Evolutionary conservation across 2,329 filamentous ascomycete species (phyloP).

Genomic region (Curvularia lunata): DNA sequence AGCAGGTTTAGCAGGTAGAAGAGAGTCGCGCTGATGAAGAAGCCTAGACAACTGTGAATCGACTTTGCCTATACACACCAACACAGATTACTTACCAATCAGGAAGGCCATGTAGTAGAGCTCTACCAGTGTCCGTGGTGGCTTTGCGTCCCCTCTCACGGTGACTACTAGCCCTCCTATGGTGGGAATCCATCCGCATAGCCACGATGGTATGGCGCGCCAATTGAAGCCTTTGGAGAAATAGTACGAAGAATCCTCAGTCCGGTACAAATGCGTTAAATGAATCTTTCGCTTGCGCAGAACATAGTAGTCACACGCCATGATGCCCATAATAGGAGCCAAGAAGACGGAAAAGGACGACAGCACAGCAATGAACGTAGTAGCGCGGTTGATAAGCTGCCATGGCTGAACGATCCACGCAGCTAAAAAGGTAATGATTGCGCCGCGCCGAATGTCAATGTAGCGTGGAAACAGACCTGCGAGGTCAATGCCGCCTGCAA

Average conservation of each 20-base stretch:
- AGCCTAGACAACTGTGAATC: slow-evolving; percentile 38
- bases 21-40: slow-evolving; percentile 47
- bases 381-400: slow-evolving; percentile 48
- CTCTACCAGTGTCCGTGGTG: slow-evolving; percentile 50
- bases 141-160: slow-evolving; percentile 40
- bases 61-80: not conserved
- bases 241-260: slow-evolving; percentile 50
- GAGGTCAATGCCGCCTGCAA: slow-evolving; percentile 47
- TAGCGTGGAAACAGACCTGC: slow-evolving; percentile 45
- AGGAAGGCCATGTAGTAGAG: slow-evolving; percentile 59
- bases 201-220: slow-evolving; percentile 53
- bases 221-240: slow-evolving; percentile 55
- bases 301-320: slow-evolving; percentile 50
- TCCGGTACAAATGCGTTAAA: slow-evolving; percentile 49
- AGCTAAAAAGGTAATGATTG: slow-evolving; percentile 46
- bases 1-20: slow-evolving; percentile 48
- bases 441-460: slow-evolving; percentile 45
- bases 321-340: slow-evolving; percentile 50
- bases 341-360: slow-evolving; percentile 54
- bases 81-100: slow-evolving; percentile 41
- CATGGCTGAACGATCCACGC: slow-evolving; percentile 48
- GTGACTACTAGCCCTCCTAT: slow-evolving; percentile 52
- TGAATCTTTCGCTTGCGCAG: slow-evolving; percentile 45
- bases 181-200: slow-evolving; percentile 54
- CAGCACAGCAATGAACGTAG: slow-evolving; percentile 48